A percentile compares a stretch with the other conserved stretches of the same genome.
These are phyloP conservation scores for Phellopilus nigrolimitatus DNA, from an alignment of 1,284 basidiomycete species.

Conservation along the genomic window DNA sequence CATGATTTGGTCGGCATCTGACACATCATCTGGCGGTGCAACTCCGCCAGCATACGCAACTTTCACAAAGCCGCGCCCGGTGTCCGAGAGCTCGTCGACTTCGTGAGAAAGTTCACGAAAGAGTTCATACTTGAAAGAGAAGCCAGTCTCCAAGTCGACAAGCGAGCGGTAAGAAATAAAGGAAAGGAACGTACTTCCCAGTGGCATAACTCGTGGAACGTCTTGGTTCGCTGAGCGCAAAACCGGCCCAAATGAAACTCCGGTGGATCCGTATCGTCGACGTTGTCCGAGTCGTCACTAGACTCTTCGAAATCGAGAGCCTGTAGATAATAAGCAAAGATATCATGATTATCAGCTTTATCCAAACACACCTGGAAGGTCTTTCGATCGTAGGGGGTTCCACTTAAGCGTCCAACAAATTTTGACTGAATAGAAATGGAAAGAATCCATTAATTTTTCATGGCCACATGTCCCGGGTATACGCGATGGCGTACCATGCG, in stretches of 20 bases:
- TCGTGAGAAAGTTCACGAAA: conserved; percentile 52
- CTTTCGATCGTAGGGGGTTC: conserved; percentile 51
- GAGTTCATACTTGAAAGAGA: conserved; percentile 44
- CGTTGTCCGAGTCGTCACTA: conserved; percentile 29
- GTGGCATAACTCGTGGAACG: conserved; percentile 74
- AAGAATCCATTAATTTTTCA: too few species aligned
- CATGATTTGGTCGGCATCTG: conserved; percentile 70
- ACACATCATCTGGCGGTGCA: conserved; percentile 56
- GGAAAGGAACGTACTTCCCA: conserved; percentile 66
- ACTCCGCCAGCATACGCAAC: conserved; percentile 50
- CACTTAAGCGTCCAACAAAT: conserved; percentile 49
- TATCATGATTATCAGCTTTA: background rate
- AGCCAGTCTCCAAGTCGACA: conserved; percentile 2
- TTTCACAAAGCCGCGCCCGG: conserved; percentile 43
- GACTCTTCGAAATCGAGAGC: conserved; percentile 26
- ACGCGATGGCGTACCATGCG: conserved; percentile 36
- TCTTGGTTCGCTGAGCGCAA: conserved; percentile 62
- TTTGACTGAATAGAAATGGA: conserved; percentile 46
- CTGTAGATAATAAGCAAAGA: conserved; percentile 7
- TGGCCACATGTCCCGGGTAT: too few species aligned
- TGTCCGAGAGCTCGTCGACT: conserved; percentile 44
- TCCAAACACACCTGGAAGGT: conserved; percentile 47
- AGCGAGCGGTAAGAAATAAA: background rate
- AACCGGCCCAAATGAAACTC: conserved; percentile 65
- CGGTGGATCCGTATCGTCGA: conserved; percentile 27